Base-by-base conservation (phyloP, 176 grass and related monocot genomes). In the Cymbopogon citratus region DNA sequence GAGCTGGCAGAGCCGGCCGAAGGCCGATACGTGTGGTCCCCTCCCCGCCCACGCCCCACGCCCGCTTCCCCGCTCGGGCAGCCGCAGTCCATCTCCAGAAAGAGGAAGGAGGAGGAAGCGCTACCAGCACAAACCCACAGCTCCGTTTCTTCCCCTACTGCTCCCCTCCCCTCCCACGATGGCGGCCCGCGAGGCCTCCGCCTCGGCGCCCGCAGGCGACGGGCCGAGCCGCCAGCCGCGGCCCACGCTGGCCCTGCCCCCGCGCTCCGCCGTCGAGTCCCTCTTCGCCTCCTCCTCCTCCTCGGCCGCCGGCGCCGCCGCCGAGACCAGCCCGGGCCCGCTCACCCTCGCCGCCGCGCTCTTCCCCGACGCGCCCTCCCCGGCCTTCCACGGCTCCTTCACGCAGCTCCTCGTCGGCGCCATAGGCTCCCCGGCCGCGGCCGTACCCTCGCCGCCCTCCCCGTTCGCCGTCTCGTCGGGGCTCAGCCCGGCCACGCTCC, bases 361-460 rank as follows among this genome's bases (percentile, higher is more conserved):
- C 85, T 93, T 93, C 81, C 84, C 81, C 26, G 85, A 90, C 51
- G 70, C 59, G 60, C 18, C 85, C 19, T 89, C 85, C 26, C 72
- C 87, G 54, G 78, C 85, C 74, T 93, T 89, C 82, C 74, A 85
- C 43, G 87, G 87, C 73, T 93, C 91, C 63, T 93, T 93, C 74
- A 90, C 85, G 8, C 87, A 93, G 85, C 87, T 90, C 25, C 78
- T 93, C 38, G 85, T 71, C 43, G 91, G 91, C 65, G 85, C 91
- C 59, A 93, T 90, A 57, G 80, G 71, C 34, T 87, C 82, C 60
- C 85, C 85, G 0, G 1, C 38, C 38, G 1, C 7, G 38, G 59
- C 75, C 66, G 18, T 9, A n/a, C 82, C 83, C 69, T 21, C 63
- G 27, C 71, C 73, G 59, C 85, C 87, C 8, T 78, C 87, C 34